Percentiles rank a stretch among this genome's conserved stretches.
Evolutionary conservation across 225 moss, liverwort and hornwort species (phyloP).

Genomic region (Physcomitrellopsis africana): DNA sequence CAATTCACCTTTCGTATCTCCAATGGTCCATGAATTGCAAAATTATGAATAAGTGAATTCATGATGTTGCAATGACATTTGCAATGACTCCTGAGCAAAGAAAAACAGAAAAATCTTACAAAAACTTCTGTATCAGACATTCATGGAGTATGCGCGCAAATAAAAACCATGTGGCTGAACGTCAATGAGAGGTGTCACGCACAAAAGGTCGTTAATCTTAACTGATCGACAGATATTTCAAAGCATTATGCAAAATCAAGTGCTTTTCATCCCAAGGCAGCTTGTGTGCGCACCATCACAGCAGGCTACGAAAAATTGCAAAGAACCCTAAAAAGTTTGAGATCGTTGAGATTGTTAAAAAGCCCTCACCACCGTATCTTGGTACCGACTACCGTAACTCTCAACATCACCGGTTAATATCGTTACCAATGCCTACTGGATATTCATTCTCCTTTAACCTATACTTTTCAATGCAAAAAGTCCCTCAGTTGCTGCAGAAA

Average conservation of each 20-base stretch:
- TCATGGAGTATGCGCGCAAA: constrained; percentile 4
- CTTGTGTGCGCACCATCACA: not conserved
- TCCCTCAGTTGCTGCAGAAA: constrained; percentile 18
- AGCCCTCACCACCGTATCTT: constrained; percentile 19
- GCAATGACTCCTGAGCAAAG: not conserved
- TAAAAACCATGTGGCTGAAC: not conserved
- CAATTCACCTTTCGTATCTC: constrained; percentile 31
- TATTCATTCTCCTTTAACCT: not conserved
- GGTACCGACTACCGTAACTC: constrained; percentile 10
- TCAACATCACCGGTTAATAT: not conserved
- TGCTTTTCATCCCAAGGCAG: not conserved
- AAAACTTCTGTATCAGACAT: constrained; percentile 2
- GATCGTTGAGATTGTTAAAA: constrained; percentile 16
- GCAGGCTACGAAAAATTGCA: constrained; percentile 10
- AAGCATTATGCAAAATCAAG: not conserved
- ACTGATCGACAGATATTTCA: constrained; percentile 9
- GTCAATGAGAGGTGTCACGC: not conserved
- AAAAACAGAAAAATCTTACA: constrained; percentile 1
- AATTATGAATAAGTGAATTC: not conserved
- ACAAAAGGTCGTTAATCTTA: constrained; percentile 13
- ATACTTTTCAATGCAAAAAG: not conserved
- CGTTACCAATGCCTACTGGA: not conserved
- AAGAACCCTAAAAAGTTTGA: constrained; percentile 33
- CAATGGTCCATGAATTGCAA: constrained; percentile 23
- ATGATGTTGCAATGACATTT: not conserved